Base-by-base conservation (phyloP, 2,329 filamentous ascomycete genomes). In the Pseudogymnoascus sp. region DNA sequence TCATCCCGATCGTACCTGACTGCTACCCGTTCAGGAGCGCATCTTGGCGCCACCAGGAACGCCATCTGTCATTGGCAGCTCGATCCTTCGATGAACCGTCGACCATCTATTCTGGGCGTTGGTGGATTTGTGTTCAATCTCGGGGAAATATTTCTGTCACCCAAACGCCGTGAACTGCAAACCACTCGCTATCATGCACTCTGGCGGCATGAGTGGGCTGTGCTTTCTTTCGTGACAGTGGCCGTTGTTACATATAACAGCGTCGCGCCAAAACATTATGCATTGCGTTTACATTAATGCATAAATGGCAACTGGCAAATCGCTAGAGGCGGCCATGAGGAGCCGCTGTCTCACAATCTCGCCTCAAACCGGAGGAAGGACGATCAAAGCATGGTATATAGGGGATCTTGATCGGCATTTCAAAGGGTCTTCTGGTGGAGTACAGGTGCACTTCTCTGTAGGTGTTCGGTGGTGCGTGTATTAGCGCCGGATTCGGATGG, bases 401-500 rank as follows among this genome's bases (percentile, higher is more conserved):
- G 45, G 45, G 45, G 45, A 55, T 33, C 45, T 55, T 8, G 25
- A 55, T 55, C 45, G 25, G 45, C 45, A 55, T 33, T 49, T 55
- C 45, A 33, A 55, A 55, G 45, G 45, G 45, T 55, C 45, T 33
- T 55, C 45, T 55, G 25, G 45, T 55, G 45, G 45, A 55, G 45
- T 55, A 12, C 45, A 25, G 45, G 25, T 55, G 5, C 14, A n/a
- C 3, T 23, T 25, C 43, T 28, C 21, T 16, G 23, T 33, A 25
- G 18, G 45, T 55, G 45, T 55, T 33, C 45, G 9, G 45, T 55
- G 25, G 45, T 31, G 45, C n/a, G 25, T 55, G 45, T 55, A 33
- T n/a, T 55, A 55, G 45, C 45, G 45, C 45, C 45, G 45, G 45
- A 55, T 55, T 55, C n/a, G 45, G 45, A 52, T n/a, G 25, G 45